phyloP scores from a whole-genome alignment of 257 asterid species.

The Linaria vulgaris region DNA sequence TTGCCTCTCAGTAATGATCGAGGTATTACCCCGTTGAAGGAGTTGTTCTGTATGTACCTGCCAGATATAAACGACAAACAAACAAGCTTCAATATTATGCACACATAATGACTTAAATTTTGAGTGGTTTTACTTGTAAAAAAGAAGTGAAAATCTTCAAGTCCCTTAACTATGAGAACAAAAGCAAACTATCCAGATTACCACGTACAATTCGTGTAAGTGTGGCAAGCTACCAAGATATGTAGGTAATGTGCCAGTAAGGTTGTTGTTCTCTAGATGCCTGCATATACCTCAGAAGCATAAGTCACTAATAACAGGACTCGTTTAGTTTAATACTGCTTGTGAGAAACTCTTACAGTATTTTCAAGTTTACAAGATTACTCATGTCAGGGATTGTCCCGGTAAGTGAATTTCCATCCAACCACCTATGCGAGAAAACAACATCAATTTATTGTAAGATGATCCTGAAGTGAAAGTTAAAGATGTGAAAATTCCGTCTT shows the following conservation, averaged over 20 bases:
- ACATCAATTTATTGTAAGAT: constrained; percentile 11
- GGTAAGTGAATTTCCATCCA: constrained; percentile 61
- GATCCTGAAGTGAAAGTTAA: constrained; percentile 9
- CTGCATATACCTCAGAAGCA: constrained; percentile 44
- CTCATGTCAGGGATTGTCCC: constrained; percentile 86
- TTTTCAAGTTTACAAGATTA: constrained; percentile 67
- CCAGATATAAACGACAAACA: constrained; percentile 20
- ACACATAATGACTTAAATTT: neutral
- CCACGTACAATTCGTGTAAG: constrained; percentile 71
- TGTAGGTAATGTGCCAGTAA: constrained; percentile 70
- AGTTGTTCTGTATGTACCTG: constrained; percentile 85
- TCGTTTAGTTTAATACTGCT: neutral
- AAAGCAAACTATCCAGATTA: constrained; percentile 19
- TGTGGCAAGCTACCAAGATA: constrained; percentile 68
- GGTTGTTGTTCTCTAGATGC: constrained; percentile 85
- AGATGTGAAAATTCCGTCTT: constrained; percentile 34
- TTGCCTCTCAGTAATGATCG: constrained; percentile 56
- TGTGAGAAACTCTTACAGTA: constrained; percentile 53
- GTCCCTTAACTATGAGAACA: neutral
- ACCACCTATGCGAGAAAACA: constrained; percentile 64
- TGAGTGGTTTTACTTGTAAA: neutral
- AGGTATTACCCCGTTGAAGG: constrained; percentile 79
- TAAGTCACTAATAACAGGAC: constrained; percentile 3
- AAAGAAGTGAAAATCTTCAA: constrained; percentile 4
- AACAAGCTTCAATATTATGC: neutral